Percentiles rank a stretch among this genome's conserved stretches.
phyloP scores from a whole-genome alignment of 352 stramenopile species.

The Globisporangium nunn region DNA sequence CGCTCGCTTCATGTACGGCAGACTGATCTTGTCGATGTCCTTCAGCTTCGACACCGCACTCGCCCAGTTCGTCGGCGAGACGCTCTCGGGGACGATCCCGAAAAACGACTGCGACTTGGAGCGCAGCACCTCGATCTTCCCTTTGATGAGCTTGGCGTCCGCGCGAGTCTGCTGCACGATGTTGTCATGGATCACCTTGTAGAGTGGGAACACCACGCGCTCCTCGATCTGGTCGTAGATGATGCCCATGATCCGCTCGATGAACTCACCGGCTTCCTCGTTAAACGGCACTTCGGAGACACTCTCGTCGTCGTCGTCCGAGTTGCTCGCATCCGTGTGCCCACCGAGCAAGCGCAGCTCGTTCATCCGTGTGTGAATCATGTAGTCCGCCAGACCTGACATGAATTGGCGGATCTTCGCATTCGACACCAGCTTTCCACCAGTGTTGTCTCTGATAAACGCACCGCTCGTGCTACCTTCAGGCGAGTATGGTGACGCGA shows the following conservation, averaged over 20 bases:
- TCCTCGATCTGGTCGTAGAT: constrained; percentile 84
- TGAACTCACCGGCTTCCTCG: constrained; percentile 40
- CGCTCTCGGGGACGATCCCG: constrained; percentile 57
- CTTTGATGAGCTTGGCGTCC: constrained; percentile 68
- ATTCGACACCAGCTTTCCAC: constrained; percentile 33
- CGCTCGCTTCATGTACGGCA: constrained; percentile 79
- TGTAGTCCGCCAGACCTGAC: constrained; percentile 69
- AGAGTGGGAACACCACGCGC: constrained; percentile 75
- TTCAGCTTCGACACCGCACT: constrained; percentile 56
- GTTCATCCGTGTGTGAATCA: constrained; percentile 77
- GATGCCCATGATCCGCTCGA: constrained; percentile 54
- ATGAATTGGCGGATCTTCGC: constrained; percentile 67
- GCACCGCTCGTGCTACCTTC: constrained; percentile 65
- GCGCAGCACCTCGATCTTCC: constrained; percentile 78
- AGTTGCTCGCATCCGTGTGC: constrained; percentile 20
- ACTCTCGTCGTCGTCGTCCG: constrained; percentile 18
- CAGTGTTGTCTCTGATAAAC: constrained; percentile 66
- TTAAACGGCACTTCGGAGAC: constrained; percentile 7
- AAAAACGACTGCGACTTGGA: constrained; percentile 81
- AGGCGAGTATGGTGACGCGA: constrained; percentile 79
- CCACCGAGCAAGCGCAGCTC: constrained; percentile 59
- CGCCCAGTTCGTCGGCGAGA: constrained; percentile 55
- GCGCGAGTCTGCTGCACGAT: constrained; percentile 46
- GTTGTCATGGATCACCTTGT: constrained; percentile 56
- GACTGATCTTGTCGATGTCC: constrained; percentile 67